A percentile compares a stretch with the other conserved stretches of the same genome.
Evolutionary conservation across 768 basidiomycete genomes (phyloP).

Genomic region (Tubosaeta sp.): DNA sequence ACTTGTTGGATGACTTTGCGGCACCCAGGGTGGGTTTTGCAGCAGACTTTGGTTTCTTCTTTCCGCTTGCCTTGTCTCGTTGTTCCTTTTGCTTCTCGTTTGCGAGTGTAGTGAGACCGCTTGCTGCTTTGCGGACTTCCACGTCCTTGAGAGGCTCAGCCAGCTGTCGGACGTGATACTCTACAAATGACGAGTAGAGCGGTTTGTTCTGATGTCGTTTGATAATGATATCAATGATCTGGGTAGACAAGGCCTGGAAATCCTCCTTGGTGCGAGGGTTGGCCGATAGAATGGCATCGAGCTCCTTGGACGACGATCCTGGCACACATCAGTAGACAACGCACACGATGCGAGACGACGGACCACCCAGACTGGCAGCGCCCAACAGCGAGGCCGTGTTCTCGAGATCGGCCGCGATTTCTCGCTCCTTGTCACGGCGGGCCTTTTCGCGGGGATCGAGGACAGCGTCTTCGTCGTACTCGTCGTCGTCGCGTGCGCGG

Average conservation of each 20-base stretch:
- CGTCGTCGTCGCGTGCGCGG: conserved; percentile 36
- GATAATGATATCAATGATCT: conserved; percentile 71
- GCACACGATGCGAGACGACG: conserved; percentile 12
- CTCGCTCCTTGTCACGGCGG: conserved; percentile 69
- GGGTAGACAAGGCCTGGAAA: conserved; percentile 67
- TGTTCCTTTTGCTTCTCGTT: conserved; percentile 96
- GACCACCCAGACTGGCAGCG: conserved; percentile 60
- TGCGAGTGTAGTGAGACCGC: conserved; percentile 76
- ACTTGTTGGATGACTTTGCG: conserved; percentile 64
- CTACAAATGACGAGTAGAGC: conserved; percentile 78
- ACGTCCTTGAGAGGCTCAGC: conserved; percentile 79
- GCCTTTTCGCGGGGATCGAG: conserved; percentile 79
- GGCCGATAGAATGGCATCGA: conserved; percentile 68
- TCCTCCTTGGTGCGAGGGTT: conserved; percentile 89
- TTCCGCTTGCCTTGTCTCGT: conserved; percentile 79
- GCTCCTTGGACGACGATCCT: conserved; percentile 67
- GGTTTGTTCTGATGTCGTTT: conserved; percentile 80
- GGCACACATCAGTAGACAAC: not conserved
- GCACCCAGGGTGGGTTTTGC: conserved; percentile 75
- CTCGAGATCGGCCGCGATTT: conserved; percentile 83
- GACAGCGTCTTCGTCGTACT: conserved; percentile 70
- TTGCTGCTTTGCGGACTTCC: conserved; percentile 87
- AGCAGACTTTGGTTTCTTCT: conserved; percentile 77
- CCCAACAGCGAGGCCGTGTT: conserved; percentile 84
- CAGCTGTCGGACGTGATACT: conserved; percentile 75